These are phyloP conservation scores for Gleditsia sinensis DNA, from an alignment of 306 rosid species.

Conservation along the genomic window DNA sequence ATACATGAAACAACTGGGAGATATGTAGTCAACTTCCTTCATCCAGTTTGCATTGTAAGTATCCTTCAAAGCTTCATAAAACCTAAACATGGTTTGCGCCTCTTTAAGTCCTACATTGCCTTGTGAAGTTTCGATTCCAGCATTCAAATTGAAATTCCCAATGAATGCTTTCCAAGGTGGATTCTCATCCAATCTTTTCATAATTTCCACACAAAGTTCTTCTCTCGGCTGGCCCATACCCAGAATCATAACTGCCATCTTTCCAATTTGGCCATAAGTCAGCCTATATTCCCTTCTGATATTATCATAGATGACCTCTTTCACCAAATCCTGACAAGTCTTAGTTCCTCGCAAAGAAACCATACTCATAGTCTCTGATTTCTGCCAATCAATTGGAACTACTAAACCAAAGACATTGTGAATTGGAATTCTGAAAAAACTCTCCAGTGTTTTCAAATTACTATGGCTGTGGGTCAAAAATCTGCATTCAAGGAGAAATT, in stretches of 20 bases:
- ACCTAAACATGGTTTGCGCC: background rate
- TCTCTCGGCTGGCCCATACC: constrained; percentile 32
- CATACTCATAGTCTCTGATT: constrained; percentile 31
- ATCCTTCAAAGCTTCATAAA: constrained; percentile 36
- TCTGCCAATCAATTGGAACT: constrained; percentile 45
- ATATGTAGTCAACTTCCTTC: constrained; percentile 28
- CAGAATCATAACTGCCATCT: constrained; percentile 39
- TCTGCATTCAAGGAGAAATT: constrained; percentile 40
- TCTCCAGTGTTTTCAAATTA: background rate
- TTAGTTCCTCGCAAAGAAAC: constrained; percentile 39
- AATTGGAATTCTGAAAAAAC: constrained; percentile 19
- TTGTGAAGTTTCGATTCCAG: background rate
- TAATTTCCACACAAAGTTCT: constrained; percentile 24
- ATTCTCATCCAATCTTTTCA: constrained; percentile 6
- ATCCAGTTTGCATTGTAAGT: constrained; percentile 38
- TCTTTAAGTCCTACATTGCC: background rate
- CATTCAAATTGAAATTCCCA: background rate
- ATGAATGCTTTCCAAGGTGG: constrained; percentile 38
- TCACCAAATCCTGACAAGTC: constrained; percentile 22
- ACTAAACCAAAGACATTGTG: constrained; percentile 1
- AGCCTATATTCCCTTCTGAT: background rate
- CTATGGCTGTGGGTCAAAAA: background rate
- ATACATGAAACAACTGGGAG: constrained; percentile 57
- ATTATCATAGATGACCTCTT: constrained; percentile 25
- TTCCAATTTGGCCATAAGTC: constrained; percentile 49